Base-by-base conservation (phyloP, 2,329 filamentous ascomycete genomes). In the Ascochyta rabiei region DNA sequence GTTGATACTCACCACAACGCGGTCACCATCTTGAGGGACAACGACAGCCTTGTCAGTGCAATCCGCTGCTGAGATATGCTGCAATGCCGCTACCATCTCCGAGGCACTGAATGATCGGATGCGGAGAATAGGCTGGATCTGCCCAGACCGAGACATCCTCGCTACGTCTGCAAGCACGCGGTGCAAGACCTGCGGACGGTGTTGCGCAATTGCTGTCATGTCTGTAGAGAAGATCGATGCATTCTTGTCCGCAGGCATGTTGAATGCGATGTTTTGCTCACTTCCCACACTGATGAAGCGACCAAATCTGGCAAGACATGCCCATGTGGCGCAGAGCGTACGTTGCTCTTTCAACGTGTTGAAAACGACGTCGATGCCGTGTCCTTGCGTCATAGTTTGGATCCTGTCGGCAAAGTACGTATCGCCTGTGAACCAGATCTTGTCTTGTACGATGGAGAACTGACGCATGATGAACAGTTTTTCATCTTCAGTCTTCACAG, bases 231-330 rank as follows among this genome's bases (percentile, higher is more conserved):
- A 33, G 12, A 65, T 6, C 1, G 54, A 57, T 9, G 54, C 51
- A 34, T 63, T 65, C 15, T 55, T 60, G 13, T 43, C 39, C 34
- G 60, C 54, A 9, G 53, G 7, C 18, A 62, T 19, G 23, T 28
- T 15, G 4, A 33, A 10, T 13, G 16, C 7, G 9, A 4, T 35
- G 6, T 2, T 6, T 9, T 12, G 47, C 19, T 31, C 43, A 15
- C 44, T 26, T 12, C 40, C 46, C 19, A 52, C 26, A 16, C 54
- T 49, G 15, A 67, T 45, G 18, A 68, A 57, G 7, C 61, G 53
- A 15, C 69, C 70, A 31, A 67, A 70, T 9, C 60, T 35, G 1
- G 80, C 78, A 3, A 83, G 66, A 40, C 78, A 81, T 8, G 71
- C 56, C 78, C 77, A 82, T 0, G 76, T 78, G 0, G 75, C 72